phyloP scores from a whole-genome alignment of 2,329 filamentous ascomycete genomes.

The Colletotrichum sublineola region DNA sequence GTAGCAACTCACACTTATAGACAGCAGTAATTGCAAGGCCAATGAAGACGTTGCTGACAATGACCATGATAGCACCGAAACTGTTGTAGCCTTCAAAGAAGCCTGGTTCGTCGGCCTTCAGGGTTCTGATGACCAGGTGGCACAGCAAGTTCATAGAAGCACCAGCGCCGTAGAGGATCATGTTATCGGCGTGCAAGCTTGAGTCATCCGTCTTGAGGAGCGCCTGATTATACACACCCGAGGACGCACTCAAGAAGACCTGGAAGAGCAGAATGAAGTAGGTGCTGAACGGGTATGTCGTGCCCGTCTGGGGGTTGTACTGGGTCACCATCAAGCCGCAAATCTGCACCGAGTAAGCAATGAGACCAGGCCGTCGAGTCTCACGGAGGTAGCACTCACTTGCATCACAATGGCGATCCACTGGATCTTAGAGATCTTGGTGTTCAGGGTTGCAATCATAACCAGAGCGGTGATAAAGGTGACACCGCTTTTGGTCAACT shows the following conservation, averaged over 20 bases:
- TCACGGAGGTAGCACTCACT: slow-evolving; percentile 37
- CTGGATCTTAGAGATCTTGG: slow-evolving; percentile 48
- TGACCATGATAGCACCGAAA: slow-evolving; percentile 49
- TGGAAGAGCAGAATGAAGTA: slow-evolving; percentile 51
- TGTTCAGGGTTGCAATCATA: slow-evolving; percentile 47
- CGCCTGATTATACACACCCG: slow-evolving; percentile 53
- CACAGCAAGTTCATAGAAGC: slow-evolving; percentile 48
- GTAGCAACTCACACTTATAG: slow-evolving; percentile 49
- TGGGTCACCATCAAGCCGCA: slow-evolving; percentile 50
- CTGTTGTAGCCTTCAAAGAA: slow-evolving; percentile 46
- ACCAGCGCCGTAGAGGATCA: slow-evolving; percentile 50
- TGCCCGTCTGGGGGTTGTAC: slow-evolving; percentile 48
- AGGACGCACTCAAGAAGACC: slow-evolving; percentile 49
- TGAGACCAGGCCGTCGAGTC: too few species aligned
- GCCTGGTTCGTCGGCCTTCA: slow-evolving; percentile 49
- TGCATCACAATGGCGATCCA: slow-evolving; percentile 52
- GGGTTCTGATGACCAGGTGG: slow-evolving; percentile 45
- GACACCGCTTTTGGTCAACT: slow-evolving; percentile 50
- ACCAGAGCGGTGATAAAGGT: slow-evolving; percentile 51
- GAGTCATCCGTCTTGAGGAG: slow-evolving; percentile 50
- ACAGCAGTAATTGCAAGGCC: slow-evolving; percentile 53
- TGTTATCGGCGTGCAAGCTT: slow-evolving; percentile 52
- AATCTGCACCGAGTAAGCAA: slow-evolving; percentile 42
- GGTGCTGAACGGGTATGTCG: slow-evolving; percentile 48
- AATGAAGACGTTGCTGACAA: slow-evolving; percentile 52